Conservation (phyloP, 1,139 yeast genomes). For the Saccharomyces hybrid region DNA sequence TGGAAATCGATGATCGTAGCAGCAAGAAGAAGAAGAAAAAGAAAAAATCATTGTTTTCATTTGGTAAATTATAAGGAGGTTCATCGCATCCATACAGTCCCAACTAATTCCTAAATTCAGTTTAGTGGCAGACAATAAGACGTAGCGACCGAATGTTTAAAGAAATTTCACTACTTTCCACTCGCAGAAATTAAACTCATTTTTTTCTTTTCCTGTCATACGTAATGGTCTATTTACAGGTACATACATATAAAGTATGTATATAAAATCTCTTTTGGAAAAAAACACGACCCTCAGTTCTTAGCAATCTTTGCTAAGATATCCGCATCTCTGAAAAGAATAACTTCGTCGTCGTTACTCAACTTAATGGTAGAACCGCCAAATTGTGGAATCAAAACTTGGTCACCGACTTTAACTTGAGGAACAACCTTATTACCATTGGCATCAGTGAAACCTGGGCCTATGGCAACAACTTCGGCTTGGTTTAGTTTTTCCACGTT, state of each 20-base stretch:
- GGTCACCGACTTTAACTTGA: constrained; percentile 79
- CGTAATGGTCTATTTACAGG: neutral
- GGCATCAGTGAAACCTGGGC: constrained; percentile 68
- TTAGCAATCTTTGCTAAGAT: constrained; percentile 75
- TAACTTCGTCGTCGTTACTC: constrained; percentile 64
- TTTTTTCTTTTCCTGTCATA: neutral
- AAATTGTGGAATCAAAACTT: constrained; percentile 83
- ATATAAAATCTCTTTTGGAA: neutral
- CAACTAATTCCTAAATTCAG: neutral
- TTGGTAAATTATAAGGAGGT: neutral
- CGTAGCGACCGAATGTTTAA: neutral
- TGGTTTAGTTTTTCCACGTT: constrained; percentile 88
- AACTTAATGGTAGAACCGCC: constrained; percentile 85
- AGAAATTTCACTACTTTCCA: neutral
- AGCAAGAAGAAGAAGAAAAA: neutral
- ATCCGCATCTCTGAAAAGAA: constrained; percentile 82
- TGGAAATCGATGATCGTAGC: neutral
- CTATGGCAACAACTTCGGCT: constrained; percentile 74
- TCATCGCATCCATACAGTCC: neutral
- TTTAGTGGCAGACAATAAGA: neutral
- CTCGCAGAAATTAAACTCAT: too few species aligned
- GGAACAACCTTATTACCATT: constrained; percentile 67
- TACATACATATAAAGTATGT: neutral
- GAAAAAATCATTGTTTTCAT: neutral
- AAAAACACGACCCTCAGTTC: neutral